Conservation (phyloP, 805 yeast genomes). For the Yamadazyma olivae region DNA sequence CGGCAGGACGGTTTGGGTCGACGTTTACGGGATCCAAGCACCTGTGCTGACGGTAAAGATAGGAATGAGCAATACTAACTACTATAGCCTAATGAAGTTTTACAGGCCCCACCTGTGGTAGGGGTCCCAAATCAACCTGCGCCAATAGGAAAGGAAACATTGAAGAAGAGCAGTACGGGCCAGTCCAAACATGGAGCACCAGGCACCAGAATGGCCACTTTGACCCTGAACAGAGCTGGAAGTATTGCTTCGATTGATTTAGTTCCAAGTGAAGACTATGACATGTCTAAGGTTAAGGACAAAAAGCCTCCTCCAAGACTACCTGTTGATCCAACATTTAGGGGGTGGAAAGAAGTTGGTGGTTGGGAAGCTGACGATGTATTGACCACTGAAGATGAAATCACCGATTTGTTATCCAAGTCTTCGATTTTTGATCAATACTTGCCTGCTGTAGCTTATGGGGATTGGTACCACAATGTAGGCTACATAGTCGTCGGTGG, state of each 20-base stretch:
- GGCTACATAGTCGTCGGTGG: constrained; percentile 68
- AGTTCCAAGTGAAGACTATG: constrained; percentile 38
- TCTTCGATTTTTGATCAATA: constrained; percentile 74
- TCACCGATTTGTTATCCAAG: constrained; percentile 63
- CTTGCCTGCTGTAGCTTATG: constrained; percentile 73
- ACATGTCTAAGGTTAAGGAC: constrained; percentile 25
- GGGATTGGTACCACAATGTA: constrained; percentile 96
- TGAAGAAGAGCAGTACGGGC: constrained; percentile 6
- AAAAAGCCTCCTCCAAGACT: constrained; percentile 43
- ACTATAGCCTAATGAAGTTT: constrained; percentile 13
- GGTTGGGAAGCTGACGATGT: constrained; percentile 74
- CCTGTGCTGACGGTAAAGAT: too few relatives aligned
- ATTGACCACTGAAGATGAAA: constrained; percentile 65
- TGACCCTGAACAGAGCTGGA: constrained; percentile 2
- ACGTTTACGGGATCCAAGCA: too few relatives aligned
- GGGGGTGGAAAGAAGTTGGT: constrained; percentile 95
- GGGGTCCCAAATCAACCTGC: constrained; percentile 9
- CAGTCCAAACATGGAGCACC: constrained; percentile 1
- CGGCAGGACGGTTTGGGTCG: too few relatives aligned
- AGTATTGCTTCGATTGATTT: constrained; percentile 8
- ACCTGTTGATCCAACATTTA: constrained; percentile 62
- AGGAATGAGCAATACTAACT: too few relatives aligned
- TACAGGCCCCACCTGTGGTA: constrained; percentile 13
- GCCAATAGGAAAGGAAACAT: constrained; percentile 7
- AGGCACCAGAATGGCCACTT: constrained; percentile 6